These are phyloP conservation scores for Fusarium sarcochroum DNA, from an alignment of 2,329 filamentous ascomycete genomes.

Conservation along the genomic window DNA sequence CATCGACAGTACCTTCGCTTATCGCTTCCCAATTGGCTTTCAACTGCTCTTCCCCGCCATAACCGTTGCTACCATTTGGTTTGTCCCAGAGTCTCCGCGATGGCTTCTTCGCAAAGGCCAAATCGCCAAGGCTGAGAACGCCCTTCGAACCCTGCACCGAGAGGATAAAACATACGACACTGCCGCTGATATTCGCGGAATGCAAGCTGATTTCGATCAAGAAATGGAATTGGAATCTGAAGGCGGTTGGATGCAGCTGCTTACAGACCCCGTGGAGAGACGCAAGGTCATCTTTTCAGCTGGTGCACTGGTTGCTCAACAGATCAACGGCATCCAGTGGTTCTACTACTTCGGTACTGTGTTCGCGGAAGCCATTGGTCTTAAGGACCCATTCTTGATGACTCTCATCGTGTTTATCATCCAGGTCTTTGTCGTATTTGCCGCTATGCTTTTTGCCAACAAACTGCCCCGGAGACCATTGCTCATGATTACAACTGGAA, in stretches of 20 bases:
- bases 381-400: constrained; percentile 59
- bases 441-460: constrained; percentile 58
- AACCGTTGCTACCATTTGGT: constrained; percentile 39
- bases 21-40: constrained; percentile 52
- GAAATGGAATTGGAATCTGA: constrained; percentile 49
- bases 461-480: constrained; percentile 56
- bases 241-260: constrained; percentile 56
- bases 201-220: constrained; percentile 60
- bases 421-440: constrained; percentile 58
- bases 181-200: constrained; percentile 54
- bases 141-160: constrained; percentile 60
- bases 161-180: constrained; percentile 56
- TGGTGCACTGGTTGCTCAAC: constrained; percentile 61
- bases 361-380: constrained; percentile 59
- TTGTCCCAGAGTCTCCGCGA: constrained; percentile 50
- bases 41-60: constrained; percentile 48
- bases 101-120: constrained; percentile 57
- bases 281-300: constrained; percentile 61
- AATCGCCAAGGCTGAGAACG: constrained; percentile 54
- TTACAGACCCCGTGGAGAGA: constrained; percentile 62
- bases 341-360: constrained; percentile 61
- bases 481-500: constrained; percentile 55
- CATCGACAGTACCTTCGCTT: constrained; percentile 50
- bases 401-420: constrained; percentile 59
- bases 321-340: constrained; percentile 65